A percentile compares a stretch with the other conserved stretches of the same genome.
phyloP scores from a whole-genome alignment of 2,329 filamentous ascomycete species.

The Macrophomina pseudophaseolina region DNA sequence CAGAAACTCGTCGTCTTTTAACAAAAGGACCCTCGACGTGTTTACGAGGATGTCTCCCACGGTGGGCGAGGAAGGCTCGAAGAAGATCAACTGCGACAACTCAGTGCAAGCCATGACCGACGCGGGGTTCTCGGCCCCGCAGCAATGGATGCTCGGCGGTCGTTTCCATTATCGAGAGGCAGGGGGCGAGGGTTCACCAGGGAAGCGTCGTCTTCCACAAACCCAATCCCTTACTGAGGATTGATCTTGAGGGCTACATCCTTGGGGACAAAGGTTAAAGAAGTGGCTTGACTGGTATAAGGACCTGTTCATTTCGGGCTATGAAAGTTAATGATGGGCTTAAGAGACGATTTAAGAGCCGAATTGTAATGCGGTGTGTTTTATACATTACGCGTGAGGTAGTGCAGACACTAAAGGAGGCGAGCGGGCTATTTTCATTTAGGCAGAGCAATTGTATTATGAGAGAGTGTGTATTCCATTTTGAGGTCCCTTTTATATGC shows the following conservation, averaged over 20 bases:
- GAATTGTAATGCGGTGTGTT: too few species aligned
- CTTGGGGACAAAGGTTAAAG: slow-evolving; percentile 36
- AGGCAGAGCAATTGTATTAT: too few species aligned
- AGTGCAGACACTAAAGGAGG: too few species aligned
- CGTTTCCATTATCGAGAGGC: slow-evolving; percentile 27
- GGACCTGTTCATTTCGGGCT: not conserved
- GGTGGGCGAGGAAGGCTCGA: slow-evolving; percentile 27
- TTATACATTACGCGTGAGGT: too few species aligned
- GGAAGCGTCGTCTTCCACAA: slow-evolving; percentile 37
- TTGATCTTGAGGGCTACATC: slow-evolving; percentile 37
- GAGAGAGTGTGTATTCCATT: too few species aligned
- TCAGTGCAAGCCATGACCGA: slow-evolving; percentile 32
- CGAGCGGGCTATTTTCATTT: too few species aligned
- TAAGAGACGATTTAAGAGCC: too few species aligned
- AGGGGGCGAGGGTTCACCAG: not conserved
- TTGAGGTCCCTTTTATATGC: too few species aligned
- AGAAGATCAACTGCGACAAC: slow-evolving; percentile 27
- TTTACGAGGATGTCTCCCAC: slow-evolving; percentile 31
- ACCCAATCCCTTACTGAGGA: slow-evolving; percentile 35
- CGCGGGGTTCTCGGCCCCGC: slow-evolving; percentile 28
- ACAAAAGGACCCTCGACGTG: slow-evolving; percentile 25
- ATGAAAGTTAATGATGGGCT: too few species aligned
- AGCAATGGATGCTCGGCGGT: slow-evolving; percentile 32
- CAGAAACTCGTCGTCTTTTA: too few species aligned
- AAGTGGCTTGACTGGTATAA: slow-evolving; percentile 29